phyloP scores from a whole-genome alignment of 2,329 filamentous ascomycete species.

The Leptographium galeiforme region DNA sequence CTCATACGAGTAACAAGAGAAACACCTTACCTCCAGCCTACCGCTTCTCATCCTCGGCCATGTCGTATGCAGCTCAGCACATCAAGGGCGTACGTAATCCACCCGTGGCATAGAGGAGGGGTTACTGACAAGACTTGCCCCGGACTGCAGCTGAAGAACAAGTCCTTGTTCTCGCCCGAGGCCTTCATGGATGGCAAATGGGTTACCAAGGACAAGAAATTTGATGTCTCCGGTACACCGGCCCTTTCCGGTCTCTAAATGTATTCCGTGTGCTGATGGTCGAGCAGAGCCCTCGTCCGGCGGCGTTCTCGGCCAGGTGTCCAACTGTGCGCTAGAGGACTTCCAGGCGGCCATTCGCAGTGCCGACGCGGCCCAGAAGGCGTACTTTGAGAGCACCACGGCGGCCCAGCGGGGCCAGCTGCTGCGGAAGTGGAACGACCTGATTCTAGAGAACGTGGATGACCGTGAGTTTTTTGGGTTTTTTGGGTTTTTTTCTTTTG shows the following conservation, averaged over 20 bases:
- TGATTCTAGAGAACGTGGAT: constrained; percentile 52
- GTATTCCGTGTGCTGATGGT: background rate
- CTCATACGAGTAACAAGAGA: background rate
- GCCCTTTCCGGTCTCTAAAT: background rate
- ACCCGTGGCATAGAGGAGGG: too few relatives aligned
- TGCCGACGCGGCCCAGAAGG: constrained; percentile 25
- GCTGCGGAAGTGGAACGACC: constrained; percentile 53
- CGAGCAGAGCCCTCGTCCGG: constrained; percentile 29
- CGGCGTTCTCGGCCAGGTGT: constrained; percentile 33
- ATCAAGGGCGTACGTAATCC: background rate
- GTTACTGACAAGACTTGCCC: too few relatives aligned
- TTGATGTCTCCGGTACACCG: constrained; percentile 4
- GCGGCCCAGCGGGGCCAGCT: constrained; percentile 21
- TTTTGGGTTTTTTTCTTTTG: too few relatives aligned
- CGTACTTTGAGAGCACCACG: constrained; percentile 41
- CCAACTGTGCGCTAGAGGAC: constrained; percentile 35
- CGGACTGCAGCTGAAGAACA: constrained; percentile 4
- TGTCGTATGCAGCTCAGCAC: background rate
- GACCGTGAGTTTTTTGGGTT: constrained; percentile 26
- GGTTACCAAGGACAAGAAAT: constrained; percentile 4
- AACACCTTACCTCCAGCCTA: background rate
- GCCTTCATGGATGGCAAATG: constrained; percentile 8
- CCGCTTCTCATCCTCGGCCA: background rate
- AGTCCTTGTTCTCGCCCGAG: constrained; percentile 2
- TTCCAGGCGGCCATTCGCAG: constrained; percentile 33